Evolutionary conservation across 2,329 filamentous ascomycete genomes (phyloP).

Genomic region (Shiraia sp.): DNA sequence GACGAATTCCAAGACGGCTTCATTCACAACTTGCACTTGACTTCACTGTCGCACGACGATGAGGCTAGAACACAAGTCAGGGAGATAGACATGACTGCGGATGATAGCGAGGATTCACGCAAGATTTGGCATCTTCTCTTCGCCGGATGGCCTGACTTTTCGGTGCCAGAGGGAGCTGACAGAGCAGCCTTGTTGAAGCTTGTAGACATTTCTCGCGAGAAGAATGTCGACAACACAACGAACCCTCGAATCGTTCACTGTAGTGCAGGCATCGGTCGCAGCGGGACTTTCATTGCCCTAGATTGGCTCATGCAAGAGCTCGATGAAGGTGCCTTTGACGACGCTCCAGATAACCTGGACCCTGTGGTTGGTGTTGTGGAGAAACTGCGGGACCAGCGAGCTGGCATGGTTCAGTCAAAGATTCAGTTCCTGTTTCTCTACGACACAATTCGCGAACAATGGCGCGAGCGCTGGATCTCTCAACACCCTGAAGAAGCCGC

Average conservation of each 20-base stretch:
- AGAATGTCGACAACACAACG: slow-evolving; percentile 49
- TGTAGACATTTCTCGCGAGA: slow-evolving; percentile 67
- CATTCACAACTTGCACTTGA: slow-evolving; percentile 68
- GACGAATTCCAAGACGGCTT: slow-evolving; percentile 69
- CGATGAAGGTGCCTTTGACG: slow-evolving; percentile 69
- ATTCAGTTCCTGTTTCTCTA: slow-evolving; percentile 87
- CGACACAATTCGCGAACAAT: slow-evolving; percentile 75
- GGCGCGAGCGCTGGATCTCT: slow-evolving; percentile 59
- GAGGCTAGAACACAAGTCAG: slow-evolving; percentile 70
- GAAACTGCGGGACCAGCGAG: slow-evolving; percentile 78
- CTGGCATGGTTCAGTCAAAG: slow-evolving; percentile 94
- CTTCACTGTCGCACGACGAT: slow-evolving; percentile 58
- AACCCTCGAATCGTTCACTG: slow-evolving; percentile 74
- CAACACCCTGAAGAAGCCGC: slow-evolving; percentile 34
- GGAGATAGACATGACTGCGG: slow-evolving; percentile 61
- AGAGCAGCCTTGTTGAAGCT: slow-evolving; percentile 69
- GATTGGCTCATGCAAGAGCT: slow-evolving; percentile 87
- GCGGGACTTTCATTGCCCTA: slow-evolving; percentile 94
- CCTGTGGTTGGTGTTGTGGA: slow-evolving; percentile 80
- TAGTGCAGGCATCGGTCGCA: slow-evolving; percentile 91
- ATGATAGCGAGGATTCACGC: slow-evolving; percentile 58
- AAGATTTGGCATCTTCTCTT: slow-evolving; percentile 85
- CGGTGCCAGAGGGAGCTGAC: slow-evolving; percentile 72
- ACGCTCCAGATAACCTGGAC: slow-evolving; percentile 58
- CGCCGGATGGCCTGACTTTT: slow-evolving; percentile 87